These are phyloP conservation scores for Bruguiera gymnorhiza DNA, from an alignment of 345 rosid genomes.

Conservation along the genomic window DNA sequence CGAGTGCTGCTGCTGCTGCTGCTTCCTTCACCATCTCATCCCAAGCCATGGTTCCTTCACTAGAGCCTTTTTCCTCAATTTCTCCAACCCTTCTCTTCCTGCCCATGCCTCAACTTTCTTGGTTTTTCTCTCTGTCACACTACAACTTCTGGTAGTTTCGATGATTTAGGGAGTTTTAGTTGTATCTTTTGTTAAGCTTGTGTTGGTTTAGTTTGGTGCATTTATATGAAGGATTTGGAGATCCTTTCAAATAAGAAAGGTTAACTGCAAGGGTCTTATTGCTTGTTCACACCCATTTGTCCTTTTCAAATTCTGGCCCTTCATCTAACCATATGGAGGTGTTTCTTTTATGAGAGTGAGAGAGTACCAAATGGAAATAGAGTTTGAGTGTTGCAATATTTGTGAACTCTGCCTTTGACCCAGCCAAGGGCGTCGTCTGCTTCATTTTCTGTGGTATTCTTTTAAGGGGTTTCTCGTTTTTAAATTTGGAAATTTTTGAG, in stretches of 20 bases:
- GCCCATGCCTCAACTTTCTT: conserved; percentile 28
- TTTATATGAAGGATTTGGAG: conserved; percentile 29
- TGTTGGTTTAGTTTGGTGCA: conserved; percentile 4
- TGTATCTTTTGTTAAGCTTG: conserved; percentile 4
- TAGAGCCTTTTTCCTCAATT: conserved; percentile 14
- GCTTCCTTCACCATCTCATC: conserved; percentile 54
- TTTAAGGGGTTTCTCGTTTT: background rate
- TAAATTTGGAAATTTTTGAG: background rate
- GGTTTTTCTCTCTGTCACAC: background rate
- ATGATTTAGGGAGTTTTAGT: background rate
- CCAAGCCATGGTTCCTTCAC: conserved; percentile 37
- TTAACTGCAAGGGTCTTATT: conserved; percentile 32
- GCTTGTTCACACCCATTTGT: conserved; percentile 36
- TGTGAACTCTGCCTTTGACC: conserved; percentile 25
- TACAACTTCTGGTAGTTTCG: background rate
- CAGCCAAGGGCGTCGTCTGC: conserved; percentile 13
- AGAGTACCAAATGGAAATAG: conserved; percentile 17
- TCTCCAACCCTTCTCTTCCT: conserved; percentile 47
- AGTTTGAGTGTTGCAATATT: background rate
- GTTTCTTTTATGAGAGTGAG: background rate
- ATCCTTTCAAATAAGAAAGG: conserved; percentile 28
- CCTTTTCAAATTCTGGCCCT: conserved; percentile 14
- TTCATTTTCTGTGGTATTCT: background rate
- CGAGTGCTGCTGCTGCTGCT: conserved; percentile 32
- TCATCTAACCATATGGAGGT: conserved; percentile 28